phyloP scores from a whole-genome alignment of 768 basidiomycete species.

The Leccinum fibrillosum region DNA sequence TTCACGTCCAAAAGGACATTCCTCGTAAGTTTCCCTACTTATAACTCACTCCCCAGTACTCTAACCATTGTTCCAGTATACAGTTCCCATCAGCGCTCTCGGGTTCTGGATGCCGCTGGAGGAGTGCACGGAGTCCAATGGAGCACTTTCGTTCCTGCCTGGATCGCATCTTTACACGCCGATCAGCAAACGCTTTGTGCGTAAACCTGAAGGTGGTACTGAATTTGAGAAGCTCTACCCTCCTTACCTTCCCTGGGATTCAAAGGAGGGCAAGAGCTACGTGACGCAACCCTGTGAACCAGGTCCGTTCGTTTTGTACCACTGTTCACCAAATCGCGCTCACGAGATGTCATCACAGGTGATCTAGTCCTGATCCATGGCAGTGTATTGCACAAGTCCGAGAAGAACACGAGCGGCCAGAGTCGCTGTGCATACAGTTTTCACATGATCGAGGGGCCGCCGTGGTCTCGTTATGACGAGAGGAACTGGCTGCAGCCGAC shows the following conservation, averaged over 20 bases:
- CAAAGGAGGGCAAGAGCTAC: conserved; percentile 41
- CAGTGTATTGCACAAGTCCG: conserved; percentile 86
- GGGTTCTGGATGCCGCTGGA: conserved; percentile 98
- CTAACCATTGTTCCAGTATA: conserved; percentile 57
- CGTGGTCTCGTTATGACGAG: conserved; percentile 71
- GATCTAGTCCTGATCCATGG: conserved; percentile 95
- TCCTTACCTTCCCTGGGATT: conserved; percentile 17
- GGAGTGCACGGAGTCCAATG: conserved; percentile 76
- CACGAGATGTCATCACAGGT: conserved; percentile 40
- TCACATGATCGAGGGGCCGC: conserved; percentile 84
- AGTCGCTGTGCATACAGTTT: conserved; percentile 95
- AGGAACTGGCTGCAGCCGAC: conserved; percentile 98
- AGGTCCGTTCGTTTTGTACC: conserved; percentile 38
- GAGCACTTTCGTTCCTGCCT: conserved; percentile 85
- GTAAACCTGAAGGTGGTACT: conserved; percentile 72
- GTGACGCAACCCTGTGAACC: conserved; percentile 70
- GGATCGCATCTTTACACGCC: conserved; percentile 80
- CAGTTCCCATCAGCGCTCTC: conserved; percentile 84
- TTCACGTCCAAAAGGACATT: not conserved
- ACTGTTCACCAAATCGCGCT: not conserved
- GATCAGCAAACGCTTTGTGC: conserved; percentile 83
- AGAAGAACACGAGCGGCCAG: conserved; percentile 74
- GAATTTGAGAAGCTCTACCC: conserved; percentile 68
- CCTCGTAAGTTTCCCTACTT: not conserved
- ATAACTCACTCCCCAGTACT: not conserved